Base-by-base conservation (phyloP, 1,284 basidiomycete genomes). In the Peniophora sp. region DNA sequence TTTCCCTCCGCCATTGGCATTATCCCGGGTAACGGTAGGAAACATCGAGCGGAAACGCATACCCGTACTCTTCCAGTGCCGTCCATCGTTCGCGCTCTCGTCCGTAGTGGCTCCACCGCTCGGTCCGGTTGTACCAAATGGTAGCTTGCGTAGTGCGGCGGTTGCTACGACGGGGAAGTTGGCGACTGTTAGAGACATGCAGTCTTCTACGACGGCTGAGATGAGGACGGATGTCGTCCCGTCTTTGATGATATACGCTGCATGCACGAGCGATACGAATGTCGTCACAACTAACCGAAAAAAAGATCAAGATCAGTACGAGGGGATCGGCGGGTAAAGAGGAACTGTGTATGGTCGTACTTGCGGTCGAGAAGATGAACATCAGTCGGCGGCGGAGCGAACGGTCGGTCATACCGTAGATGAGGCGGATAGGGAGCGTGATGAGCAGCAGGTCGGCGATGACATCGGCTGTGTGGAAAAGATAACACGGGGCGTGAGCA, bases 221-320 rank as follows among this genome's bases (percentile, higher is more conserved):
- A 74, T 64, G 45, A 72, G 45, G 12, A 69, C 68, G 27, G 59
- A 59, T 36, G 62, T 60, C 14, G 63, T 67, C 22, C 62, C 64
- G 23, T 50, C 53, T 17, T 55, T 60, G 50, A 73, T 57, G 50
- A 72, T 70, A 52, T 65, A 66, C 2, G 59, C 59, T 1, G 65
- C 68, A 49, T 73, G 71, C 2, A 72, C 68, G 39, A 73, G 59
- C n/a, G 69, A 70, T 10, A 70, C 71, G 46, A 69, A 60, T 2
- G 68, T 70, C 3, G 69, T 70, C 16, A 67, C 54, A 44, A 70
- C 54, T 58, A 39, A 22, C 35, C n/a, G n/a, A n/a, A n/a, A n/a
- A n/a, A n/a, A n/a, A n/a, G n/a, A n/a, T n/a, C n/a, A n/a, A 24
- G 22, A 3, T 10, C 17, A 11, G 43, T 25, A 44, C 5, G 32